phyloP scores from a whole-genome alignment of 257 asterid genomes.

The Solanum virginianum region DNA sequence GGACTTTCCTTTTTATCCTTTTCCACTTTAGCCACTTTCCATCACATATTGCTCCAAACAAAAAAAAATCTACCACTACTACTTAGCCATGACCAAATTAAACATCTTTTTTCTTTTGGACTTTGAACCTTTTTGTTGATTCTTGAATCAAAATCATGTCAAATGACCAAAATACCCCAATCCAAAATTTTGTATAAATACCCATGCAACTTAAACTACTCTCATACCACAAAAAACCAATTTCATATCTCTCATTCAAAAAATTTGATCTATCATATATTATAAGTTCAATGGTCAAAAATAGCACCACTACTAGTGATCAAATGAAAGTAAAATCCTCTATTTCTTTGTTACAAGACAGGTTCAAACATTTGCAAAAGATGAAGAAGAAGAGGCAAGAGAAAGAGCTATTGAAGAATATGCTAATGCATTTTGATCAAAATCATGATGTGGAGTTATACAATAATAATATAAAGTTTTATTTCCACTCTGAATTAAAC shows the following conservation, averaged over 20 bases:
- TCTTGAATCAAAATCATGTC: constrained; percentile 8
- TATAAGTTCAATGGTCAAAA: neutral
- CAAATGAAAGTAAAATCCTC: constrained; percentile 6
- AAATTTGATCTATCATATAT: neutral
- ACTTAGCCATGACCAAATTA: constrained; percentile 30
- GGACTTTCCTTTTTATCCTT: constrained; percentile 23
- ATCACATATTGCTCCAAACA: constrained; percentile 8
- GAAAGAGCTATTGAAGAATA: constrained; percentile 8
- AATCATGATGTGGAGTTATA: neutral
- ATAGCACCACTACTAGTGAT: neutral
- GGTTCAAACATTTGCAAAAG: constrained; percentile 19
- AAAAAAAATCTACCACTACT: constrained; percentile 5
- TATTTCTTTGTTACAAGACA: constrained; percentile 22
- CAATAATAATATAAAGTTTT: neutral
- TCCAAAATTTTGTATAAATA: neutral
- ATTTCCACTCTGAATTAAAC: neutral
- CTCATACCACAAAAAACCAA: neutral
- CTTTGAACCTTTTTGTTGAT: constrained; percentile 33
- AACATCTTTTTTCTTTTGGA: constrained; percentile 42
- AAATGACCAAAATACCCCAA: neutral
- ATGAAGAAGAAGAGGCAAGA: constrained; percentile 24
- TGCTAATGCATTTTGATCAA: neutral
- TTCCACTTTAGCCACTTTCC: constrained; percentile 32
- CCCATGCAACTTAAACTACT: neutral
- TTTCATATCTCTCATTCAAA: neutral